Conservation (phyloP, 768 basidiomycete species). For the Leccinum broughii region DNA sequence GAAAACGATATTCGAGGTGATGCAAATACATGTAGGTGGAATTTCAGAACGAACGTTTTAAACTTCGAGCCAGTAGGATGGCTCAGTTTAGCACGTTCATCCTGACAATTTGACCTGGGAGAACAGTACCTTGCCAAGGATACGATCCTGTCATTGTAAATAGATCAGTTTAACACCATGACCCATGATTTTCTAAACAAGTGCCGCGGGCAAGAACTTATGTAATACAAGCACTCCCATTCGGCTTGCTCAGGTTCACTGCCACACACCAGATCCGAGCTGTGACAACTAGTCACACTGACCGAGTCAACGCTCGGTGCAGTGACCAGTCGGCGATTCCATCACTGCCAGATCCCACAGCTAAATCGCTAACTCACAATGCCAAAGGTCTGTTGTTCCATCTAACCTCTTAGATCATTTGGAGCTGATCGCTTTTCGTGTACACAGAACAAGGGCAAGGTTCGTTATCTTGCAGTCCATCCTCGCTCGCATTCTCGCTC, state of each 20-base stretch:
- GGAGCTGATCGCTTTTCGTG: conserved; percentile 1
- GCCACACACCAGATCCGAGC: conserved; percentile 7
- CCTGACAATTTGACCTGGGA: too few relatives aligned
- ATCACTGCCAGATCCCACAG: background rate
- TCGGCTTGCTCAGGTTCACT: conserved; percentile 10
- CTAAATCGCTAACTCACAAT: conserved; percentile 9
- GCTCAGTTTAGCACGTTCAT: too few relatives aligned
- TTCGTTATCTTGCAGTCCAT: conserved; percentile 5
- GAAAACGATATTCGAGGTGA: background rate
- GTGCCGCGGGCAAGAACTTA: too few relatives aligned
- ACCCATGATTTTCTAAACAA: too few relatives aligned
- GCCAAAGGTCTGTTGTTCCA: conserved; percentile 24
- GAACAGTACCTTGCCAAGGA: too few relatives aligned
- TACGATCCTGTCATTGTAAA: too few relatives aligned
- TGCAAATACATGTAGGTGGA: background rate
- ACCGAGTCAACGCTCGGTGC: background rate
- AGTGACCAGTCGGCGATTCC: conserved; percentile 1
- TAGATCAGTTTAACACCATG: too few relatives aligned
- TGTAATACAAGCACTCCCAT: too few relatives aligned
- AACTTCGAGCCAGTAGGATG: too few relatives aligned
- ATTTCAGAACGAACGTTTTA: background rate
- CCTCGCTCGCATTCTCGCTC: background rate
- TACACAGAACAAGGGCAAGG: conserved; percentile 32
- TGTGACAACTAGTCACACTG: background rate
- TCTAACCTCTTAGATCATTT: background rate